phyloP scores from a whole-genome alignment of 306 rosid genomes.

The Canavalia gladiata region DNA sequence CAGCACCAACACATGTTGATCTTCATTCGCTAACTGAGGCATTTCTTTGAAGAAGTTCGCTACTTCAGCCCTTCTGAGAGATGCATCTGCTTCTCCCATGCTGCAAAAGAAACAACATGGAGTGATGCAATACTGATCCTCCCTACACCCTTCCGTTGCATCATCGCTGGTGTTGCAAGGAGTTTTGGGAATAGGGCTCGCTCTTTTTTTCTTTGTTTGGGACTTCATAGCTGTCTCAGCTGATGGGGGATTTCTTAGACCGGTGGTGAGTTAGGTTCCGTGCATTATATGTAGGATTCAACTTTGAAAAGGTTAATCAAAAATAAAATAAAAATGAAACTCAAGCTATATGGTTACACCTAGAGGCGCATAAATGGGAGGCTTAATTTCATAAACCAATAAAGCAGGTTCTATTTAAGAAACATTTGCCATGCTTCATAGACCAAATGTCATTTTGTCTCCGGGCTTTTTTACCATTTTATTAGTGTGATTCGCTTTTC shows the following conservation, averaged over 20 bases:
- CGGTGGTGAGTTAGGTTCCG: constrained; percentile 39
- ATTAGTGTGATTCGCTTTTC: no score
- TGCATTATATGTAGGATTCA: not conserved
- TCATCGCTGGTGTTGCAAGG: constrained; percentile 27
- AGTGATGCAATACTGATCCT: constrained; percentile 48
- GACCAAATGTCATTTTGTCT: not conserved
- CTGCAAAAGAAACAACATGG: constrained; percentile 78
- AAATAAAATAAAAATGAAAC: not conserved
- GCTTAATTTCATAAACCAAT: constrained; percentile 29
- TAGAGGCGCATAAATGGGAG: constrained; percentile 52
- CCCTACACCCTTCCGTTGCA: constrained; percentile 12
- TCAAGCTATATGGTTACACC: constrained; percentile 13
- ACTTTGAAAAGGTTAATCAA: constrained; percentile 27
- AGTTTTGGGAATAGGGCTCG: constrained; percentile 31
- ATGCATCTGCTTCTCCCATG: constrained; percentile 63
- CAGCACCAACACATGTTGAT: constrained; percentile 57
- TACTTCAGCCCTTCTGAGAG: constrained; percentile 53
- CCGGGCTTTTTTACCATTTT: no score
- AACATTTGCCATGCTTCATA: constrained; percentile 14
- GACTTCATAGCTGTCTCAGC: constrained; percentile 49
- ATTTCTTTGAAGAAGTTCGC: constrained; percentile 59
- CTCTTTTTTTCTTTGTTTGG: constrained; percentile 47
- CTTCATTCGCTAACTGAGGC: constrained; percentile 56
- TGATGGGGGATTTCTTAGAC: constrained; percentile 23
- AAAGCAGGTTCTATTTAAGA: constrained; percentile 20